Evolutionary conservation across 2,329 filamentous ascomycete species (phyloP), one percentile per base, ranked within the genome.

Genomic region (Lasiodiplodia hormozganensis): DNA sequence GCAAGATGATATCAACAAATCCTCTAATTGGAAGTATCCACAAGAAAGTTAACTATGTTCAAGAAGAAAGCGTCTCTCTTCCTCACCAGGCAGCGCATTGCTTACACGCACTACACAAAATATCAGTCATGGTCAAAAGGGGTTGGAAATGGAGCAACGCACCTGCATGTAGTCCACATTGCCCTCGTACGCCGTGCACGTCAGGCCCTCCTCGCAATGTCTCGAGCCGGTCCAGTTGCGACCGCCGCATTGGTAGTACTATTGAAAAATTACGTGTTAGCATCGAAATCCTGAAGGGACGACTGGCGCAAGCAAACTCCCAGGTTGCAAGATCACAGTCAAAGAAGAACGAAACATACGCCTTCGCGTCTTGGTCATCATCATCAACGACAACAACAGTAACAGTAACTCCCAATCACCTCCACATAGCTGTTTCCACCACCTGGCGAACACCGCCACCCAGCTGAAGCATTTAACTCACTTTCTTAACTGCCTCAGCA

Each of bases 231-330:
- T 72, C 62, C 69, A 74, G 34, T 54, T 65, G 14, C 47, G 69
- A 34, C 73, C 72, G 34, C 72, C 72, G 68, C 73, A 74, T 31
- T 74, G 72, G 36, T 70, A 18, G 65, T 68, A 69, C 73, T 73
- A 21, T 10, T 7, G 18, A n/a, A 49, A 23, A 4, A 25, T 38
- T 12, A 18, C 7, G 12, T 11, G 47, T 64, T 16, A 64, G 60
- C 28, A 52, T 25, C 8, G 0, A 21, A 21, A 3, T n/a, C 12
- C 21, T 18, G 2, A 47, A 47, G n/a, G 7, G 6, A 43, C 6
- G 40, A 18, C 18, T 47, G n/a, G 18, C 43, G 43, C 6, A 36
- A 51, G 31, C 16, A 6, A 34, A 8, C 16, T 16, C 28, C 16
- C 14, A 47, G 14, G 21, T 16, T 14, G 49, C 25, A 3, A 49